Percentiles rank a stretch among this genome's conserved stretches.
Evolutionary conservation across 495 filamentous ascomycete species (phyloP).

Genomic region (Melanomma pulvis-pyrius): DNA sequence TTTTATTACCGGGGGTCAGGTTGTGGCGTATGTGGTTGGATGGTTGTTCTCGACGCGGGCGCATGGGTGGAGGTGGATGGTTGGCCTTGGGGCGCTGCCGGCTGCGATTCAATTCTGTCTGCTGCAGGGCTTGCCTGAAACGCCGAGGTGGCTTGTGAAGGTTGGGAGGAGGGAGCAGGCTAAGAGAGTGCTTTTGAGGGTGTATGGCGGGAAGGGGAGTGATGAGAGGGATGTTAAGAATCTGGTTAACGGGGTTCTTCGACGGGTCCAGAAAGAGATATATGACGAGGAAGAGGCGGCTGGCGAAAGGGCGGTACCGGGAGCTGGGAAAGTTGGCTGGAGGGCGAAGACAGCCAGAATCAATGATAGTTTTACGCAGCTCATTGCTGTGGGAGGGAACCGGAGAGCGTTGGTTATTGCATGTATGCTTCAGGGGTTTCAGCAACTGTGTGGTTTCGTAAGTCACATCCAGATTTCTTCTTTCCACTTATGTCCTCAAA

Average conservation of each 20-base stretch:
- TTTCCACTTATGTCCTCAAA: too few relatives aligned
- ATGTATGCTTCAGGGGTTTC: conserved; percentile 81
- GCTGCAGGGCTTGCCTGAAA: conserved; percentile 75
- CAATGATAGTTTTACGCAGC: conserved; percentile 42
- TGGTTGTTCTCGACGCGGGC: conserved; percentile 63
- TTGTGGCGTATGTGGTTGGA: conserved; percentile 79
- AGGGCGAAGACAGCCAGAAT: conserved; percentile 16
- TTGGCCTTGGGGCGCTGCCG: conserved; percentile 80
- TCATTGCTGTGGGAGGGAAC: conserved; percentile 54
- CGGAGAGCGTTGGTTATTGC: conserved; percentile 80
- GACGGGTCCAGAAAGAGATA: conserved; percentile 69
- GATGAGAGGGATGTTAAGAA: conserved; percentile 40
- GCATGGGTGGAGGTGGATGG: conserved; percentile 86
- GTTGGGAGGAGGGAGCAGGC: conserved; percentile 63
- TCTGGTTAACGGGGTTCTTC: conserved; percentile 59
- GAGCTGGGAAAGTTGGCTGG: conserved; percentile 30
- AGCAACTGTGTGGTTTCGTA: conserved; percentile 88
- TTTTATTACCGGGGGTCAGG: conserved; percentile 84
- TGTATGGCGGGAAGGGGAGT: conserved; percentile 57
- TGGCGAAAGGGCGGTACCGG: conserved; percentile 41
- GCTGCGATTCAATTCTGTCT: conserved; percentile 70
- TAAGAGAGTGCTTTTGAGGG: conserved; percentile 61
- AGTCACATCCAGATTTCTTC: conserved; percentile 39
- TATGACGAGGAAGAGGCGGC: conserved; percentile 62
- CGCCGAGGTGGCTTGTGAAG: conserved; percentile 82